Evolutionary conservation across 2,329 filamentous ascomycete species (phyloP), one percentile per base, ranked within the genome.

Genomic region (Fonsecaea monophora): DNA sequence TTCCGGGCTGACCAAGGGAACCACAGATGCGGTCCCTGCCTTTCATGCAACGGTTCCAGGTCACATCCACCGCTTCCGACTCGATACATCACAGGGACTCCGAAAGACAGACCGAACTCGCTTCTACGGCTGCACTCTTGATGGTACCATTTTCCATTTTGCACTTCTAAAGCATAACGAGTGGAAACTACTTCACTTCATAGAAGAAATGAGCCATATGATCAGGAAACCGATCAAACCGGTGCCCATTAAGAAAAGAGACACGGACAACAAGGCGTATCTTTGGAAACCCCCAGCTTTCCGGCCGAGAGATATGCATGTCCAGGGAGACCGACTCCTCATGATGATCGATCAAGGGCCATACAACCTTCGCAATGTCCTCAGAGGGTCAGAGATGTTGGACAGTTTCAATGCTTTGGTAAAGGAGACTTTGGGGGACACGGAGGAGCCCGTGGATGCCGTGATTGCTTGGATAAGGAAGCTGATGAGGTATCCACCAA

Each of bases 121-220:
- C 79, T 88, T 64, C 75, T 94, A 80, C 38, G 92, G 90, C 0
- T 82, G 89, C 6, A 86, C 86, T 6, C 83, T 92, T 38, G 87
- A 92, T 73, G 92, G 92, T 1, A 87, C 89, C 0, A 73, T 94
- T 30, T 86, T 87, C 68, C 86, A 90, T 64, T 90, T 97, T 72
- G 85, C 85, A 0, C 79, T 94, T 13, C 79, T 98, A 0, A 80
- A 83, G 9, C 73, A 84, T 18, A 78, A 85, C 1, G 84, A 89
- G 7, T 91, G 90, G 86, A 83, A 84, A 6, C 81, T 96, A 3
- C 82, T 98, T 4, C 84, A 85, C 65, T 87, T 94, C 69, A 75
- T 97, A 1, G 89, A 96, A 74, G 89, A 90, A 66, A 76, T 96
- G 56, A 87, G 86, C 34, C 76, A 83, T 55, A 76, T 78, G 32